Conservation (phyloP, 164 flowering plant genomes). For the Litsea cubeba region DNA sequence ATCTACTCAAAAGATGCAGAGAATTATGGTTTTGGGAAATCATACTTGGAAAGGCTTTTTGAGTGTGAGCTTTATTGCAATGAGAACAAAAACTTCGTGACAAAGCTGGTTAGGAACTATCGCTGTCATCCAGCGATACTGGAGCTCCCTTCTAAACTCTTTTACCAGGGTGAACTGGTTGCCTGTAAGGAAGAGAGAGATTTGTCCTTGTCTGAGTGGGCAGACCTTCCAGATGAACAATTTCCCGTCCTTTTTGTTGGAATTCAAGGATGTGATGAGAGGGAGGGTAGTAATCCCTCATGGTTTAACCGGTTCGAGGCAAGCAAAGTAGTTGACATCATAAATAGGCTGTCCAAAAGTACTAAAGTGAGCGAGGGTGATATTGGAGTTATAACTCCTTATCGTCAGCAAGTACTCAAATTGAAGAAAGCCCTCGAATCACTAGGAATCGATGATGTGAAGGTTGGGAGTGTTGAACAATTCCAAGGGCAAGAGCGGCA, state of each 20-base stretch:
- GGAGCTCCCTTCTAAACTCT: slow-evolving; percentile 69
- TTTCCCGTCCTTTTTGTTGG: slow-evolving; percentile 83
- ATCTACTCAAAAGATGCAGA: slow-evolving; percentile 68
- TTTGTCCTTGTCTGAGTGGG: slow-evolving; percentile 19
- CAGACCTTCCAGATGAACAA: slow-evolving; percentile 50
- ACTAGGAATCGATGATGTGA: slow-evolving; percentile 40
- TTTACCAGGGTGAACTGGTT: slow-evolving; percentile 70
- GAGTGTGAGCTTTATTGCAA: slow-evolving; percentile 40
- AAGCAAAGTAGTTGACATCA: slow-evolving; percentile 77
- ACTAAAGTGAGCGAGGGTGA: slow-evolving; percentile 40
- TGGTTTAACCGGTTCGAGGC: slow-evolving; percentile 96
- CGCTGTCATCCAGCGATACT: slow-evolving; percentile 75
- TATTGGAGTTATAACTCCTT: slow-evolving; percentile 93
- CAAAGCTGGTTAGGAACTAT: slow-evolving; percentile 73
- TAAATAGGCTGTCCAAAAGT: slow-evolving; percentile 33
- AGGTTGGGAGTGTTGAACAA: slow-evolving; percentile 97
- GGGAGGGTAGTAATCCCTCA: slow-evolving; percentile 94
- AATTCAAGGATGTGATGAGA: slow-evolving; percentile 90
- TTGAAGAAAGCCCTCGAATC: slow-evolving; percentile 59
- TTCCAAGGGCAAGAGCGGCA: slow-evolving; percentile 92
- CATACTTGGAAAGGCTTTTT: slow-evolving; percentile 77
- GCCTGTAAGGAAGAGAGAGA: slow-evolving; percentile 53
- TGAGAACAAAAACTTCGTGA: slow-evolving; percentile 56
- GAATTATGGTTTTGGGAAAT: slow-evolving; percentile 63
- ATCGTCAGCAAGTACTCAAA: slow-evolving; percentile 82